Percentiles rank a stretch among this genome's conserved stretches.
Evolutionary conservation across 2,329 filamentous ascomycete species (phyloP).

Genomic region (Teratosphaeria nubilosa): DNA sequence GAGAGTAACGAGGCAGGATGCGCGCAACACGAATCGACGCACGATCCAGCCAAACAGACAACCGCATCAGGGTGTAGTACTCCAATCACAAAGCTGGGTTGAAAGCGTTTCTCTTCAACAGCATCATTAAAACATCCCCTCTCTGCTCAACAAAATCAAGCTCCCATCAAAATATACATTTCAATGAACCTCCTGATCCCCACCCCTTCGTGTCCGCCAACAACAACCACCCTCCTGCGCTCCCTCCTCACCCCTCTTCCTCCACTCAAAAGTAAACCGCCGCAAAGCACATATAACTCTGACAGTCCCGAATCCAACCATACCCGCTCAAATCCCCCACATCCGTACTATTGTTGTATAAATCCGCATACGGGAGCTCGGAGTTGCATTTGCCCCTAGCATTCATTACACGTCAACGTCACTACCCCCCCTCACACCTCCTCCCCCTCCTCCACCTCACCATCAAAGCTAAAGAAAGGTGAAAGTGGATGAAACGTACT

Average conservation of each 20-base stretch:
- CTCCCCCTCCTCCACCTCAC: too few relatives aligned
- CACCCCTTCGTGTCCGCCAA: too few relatives aligned
- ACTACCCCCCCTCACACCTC: too few relatives aligned
- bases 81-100: too few relatives aligned
- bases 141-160: too few relatives aligned
- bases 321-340: conserved; percentile 12
- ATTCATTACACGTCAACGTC: neutral
- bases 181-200: neutral
- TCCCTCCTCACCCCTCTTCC: neutral
- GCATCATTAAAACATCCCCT: too few relatives aligned
- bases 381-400: conserved; percentile 13
- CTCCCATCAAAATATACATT: neutral
- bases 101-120: too few relatives aligned
- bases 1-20: neutral
- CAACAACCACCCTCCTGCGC: neutral
- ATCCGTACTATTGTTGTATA: conserved; percentile 3
- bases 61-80: too few relatives aligned
- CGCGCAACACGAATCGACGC: neutral
- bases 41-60: too few relatives aligned
- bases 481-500: conserved; percentile 10
- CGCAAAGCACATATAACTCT: conserved; percentile 20
- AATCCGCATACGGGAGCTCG: conserved; percentile 4
- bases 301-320: conserved; percentile 13
- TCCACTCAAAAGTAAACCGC: conserved; percentile 3
- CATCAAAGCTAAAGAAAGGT: neutral